phyloP scores from a whole-genome alignment of 2,329 filamentous ascomycete species.

The Gnomoniopsis sp. region DNA sequence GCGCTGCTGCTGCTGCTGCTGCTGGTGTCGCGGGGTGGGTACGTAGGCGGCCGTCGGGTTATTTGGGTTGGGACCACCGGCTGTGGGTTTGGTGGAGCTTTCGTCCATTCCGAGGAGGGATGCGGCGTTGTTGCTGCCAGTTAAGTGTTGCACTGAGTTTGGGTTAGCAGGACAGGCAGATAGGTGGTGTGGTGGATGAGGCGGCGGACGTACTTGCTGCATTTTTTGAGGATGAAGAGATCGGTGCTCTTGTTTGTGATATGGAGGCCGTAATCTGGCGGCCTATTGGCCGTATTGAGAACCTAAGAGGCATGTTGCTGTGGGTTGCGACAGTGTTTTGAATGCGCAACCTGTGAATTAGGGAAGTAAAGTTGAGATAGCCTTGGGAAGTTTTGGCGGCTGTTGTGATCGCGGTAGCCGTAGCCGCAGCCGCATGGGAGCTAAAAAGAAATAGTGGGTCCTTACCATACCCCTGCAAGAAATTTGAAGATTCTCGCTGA shows the following conservation, averaged over 20 bases:
- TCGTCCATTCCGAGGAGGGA: slow-evolving; percentile 15
- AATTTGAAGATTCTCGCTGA: slow-evolving; percentile 16
- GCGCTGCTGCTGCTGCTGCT: background rate
- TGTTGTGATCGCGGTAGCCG: slow-evolving; percentile 5
- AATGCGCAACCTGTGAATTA: background rate
- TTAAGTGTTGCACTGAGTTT: slow-evolving; percentile 7
- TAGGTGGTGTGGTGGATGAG: background rate
- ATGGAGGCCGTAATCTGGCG: slow-evolving; percentile 20
- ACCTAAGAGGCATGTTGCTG: slow-evolving; percentile 16
- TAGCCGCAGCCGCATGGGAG: background rate
- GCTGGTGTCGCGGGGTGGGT: background rate
- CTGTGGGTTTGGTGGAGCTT: slow-evolving; percentile 22
- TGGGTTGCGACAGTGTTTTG: background rate
- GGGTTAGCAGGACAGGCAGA: background rate
- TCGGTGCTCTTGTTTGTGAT: slow-evolving; percentile 12
- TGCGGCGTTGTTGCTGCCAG: background rate
- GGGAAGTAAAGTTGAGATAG: background rate
- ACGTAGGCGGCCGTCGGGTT: background rate
- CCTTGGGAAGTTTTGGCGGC: slow-evolving; percentile 12
- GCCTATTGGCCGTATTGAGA: slow-evolving; percentile 13
- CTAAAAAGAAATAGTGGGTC: slow-evolving; percentile 2
- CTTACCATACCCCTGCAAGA: background rate
- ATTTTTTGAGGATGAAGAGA: slow-evolving; percentile 14
- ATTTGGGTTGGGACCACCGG: background rate
- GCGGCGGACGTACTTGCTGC: slow-evolving; percentile 7